phyloP scores from a whole-genome alignment of 2,329 filamentous ascomycete species.

The Sporothrix luriei region DNA sequence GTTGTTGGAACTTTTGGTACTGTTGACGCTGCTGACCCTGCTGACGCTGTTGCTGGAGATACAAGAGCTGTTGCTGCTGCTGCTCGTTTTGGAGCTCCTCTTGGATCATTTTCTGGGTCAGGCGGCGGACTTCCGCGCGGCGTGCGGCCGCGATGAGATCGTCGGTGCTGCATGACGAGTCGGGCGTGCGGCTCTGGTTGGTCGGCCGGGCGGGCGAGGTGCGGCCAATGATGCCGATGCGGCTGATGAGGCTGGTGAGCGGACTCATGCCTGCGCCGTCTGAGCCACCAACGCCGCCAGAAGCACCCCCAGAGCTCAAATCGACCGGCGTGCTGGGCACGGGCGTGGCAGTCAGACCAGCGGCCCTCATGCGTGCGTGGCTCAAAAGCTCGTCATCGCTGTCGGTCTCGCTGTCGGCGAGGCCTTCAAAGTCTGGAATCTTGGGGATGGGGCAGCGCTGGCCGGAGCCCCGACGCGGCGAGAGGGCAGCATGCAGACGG shows the following conservation, averaged over 20 bases:
- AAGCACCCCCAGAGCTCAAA: neutral
- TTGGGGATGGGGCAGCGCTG: constrained; percentile 29
- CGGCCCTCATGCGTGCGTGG: neutral
- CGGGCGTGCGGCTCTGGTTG: constrained; percentile 46
- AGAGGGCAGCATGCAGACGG: neutral
- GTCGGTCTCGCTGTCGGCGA: constrained; percentile 47
- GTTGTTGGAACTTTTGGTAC: neutral
- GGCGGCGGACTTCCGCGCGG: constrained; percentile 58
- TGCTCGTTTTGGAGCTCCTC: constrained; percentile 57
- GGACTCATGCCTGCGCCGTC: constrained; percentile 40
- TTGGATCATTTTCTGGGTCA: constrained; percentile 61
- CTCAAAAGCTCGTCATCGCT: constrained; percentile 45
- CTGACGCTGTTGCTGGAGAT: neutral
- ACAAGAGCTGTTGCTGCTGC: neutral
- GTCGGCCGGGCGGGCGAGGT: constrained; percentile 52
- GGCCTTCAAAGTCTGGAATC: constrained; percentile 33
- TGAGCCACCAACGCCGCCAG: neutral
- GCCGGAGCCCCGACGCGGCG: neutral
- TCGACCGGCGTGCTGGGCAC: constrained; percentile 22
- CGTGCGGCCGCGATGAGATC: constrained; percentile 53
- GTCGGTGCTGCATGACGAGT: constrained; percentile 51
- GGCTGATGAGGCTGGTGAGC: constrained; percentile 50
- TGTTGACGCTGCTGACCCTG: constrained; percentile 7
- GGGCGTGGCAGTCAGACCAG: neutral
- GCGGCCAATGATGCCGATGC: constrained; percentile 50